Evolutionary conservation across 2,329 filamentous ascomycete species (phyloP).

Genomic region (Apiospora hydei): DNA sequence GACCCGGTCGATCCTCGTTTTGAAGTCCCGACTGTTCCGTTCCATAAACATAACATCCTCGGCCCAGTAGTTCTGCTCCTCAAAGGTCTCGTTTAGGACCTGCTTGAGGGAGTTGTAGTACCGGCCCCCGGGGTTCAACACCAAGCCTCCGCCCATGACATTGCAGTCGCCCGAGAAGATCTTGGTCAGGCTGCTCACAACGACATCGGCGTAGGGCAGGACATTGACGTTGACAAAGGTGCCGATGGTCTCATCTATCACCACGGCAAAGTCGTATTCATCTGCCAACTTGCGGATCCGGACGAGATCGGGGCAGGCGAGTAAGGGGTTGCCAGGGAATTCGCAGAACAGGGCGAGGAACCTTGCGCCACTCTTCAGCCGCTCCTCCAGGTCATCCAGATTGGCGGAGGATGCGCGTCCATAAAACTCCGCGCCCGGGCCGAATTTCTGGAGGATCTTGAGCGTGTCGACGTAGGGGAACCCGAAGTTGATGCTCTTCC

Average conservation of each 20-base stretch:
- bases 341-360: constrained; percentile 91
- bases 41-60: constrained; percentile 96
- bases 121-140: constrained; percentile 69
- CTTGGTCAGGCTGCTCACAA: constrained; percentile 95
- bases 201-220: constrained; percentile 85
- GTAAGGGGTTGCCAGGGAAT: constrained; percentile 90
- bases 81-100: constrained; percentile 70
- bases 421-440: constrained; percentile 87
- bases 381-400: constrained; percentile 80
- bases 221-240: constrained; percentile 97
- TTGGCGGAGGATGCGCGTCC: constrained; percentile 80
- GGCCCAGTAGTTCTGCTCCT: constrained; percentile 90
- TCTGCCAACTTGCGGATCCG: constrained; percentile 85
- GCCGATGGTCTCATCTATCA: constrained; percentile 95
- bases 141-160: constrained; percentile 89
- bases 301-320: constrained; percentile 82
- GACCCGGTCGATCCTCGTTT: constrained; percentile 80
- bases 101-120: constrained; percentile 76
- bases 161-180: constrained; percentile 98
- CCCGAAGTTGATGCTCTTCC: constrained; percentile 89
- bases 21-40: constrained; percentile 93
- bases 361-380: constrained; percentile 74
- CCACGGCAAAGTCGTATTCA: constrained; percentile 84
- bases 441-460: constrained; percentile 94
- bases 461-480: constrained; percentile 98